A percentile compares a stretch with the other conserved stretches of the same genome.
phyloP scores from a whole-genome alignment of 768 basidiomycete genomes.

The Trametes maxima region DNA sequence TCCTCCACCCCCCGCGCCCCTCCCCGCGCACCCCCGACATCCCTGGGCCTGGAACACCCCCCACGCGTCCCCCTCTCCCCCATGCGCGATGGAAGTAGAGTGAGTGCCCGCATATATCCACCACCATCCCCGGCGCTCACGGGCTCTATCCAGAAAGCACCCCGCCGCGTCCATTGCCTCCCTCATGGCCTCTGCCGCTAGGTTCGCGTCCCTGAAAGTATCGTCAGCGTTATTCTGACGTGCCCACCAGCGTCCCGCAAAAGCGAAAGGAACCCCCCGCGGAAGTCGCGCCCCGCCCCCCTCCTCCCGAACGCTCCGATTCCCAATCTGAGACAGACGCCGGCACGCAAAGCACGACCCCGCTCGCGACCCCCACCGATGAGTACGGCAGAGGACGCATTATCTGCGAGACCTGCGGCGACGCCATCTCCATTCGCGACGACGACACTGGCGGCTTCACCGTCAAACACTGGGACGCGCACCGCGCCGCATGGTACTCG shows the following conservation, averaged over 20 bases:
- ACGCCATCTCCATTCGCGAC: slow-evolving; percentile 67
- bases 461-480: slow-evolving; percentile 67
- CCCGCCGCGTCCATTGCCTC: slow-evolving; percentile 18
- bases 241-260: slow-evolving; percentile 36
- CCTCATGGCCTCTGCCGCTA: slow-evolving; percentile 19
- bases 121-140: not conserved
- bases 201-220: not conserved
- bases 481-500: slow-evolving; percentile 59
- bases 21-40: slow-evolving; percentile 8
- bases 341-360: slow-evolving; percentile 2
- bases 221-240: not conserved
- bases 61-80: not conserved
- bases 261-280: slow-evolving; percentile 43
- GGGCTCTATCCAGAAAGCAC: slow-evolving; percentile 4
- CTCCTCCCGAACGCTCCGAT: slow-evolving; percentile 6
- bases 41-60: not conserved
- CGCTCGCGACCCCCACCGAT: slow-evolving; percentile 31
- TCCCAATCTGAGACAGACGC: slow-evolving; percentile 13
- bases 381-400: slow-evolving; percentile 72
- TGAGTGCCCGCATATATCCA: slow-evolving; percentile 7
- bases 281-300: slow-evolving; percentile 12
- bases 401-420: slow-evolving; percentile 64
- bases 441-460: slow-evolving; percentile 65
- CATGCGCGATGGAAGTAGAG: slow-evolving; percentile 22
- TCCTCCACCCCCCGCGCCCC: slow-evolving; percentile 15